A percentile compares a stretch with the other conserved stretches of the same genome.
phyloP scores from a whole-genome alignment of 2,329 filamentous ascomycete species.

The Pseudogymnoascus sp. region DNA sequence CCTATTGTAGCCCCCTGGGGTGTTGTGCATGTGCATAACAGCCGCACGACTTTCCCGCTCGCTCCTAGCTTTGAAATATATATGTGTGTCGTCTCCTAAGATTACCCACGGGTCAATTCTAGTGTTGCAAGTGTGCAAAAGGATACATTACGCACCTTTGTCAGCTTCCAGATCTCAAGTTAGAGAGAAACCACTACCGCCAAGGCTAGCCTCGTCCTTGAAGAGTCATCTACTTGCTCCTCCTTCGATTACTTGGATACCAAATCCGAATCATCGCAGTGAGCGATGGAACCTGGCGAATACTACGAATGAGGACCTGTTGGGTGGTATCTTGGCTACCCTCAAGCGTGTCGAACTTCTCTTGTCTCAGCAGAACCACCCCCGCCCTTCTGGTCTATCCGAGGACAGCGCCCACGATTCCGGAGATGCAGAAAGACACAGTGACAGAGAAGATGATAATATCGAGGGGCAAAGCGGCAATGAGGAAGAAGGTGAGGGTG shows the following conservation, averaged over 20 bases:
- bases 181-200: neutral
- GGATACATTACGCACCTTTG: neutral
- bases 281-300: neutral
- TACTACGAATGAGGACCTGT: neutral
- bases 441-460: neutral
- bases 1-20: neutral
- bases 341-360: neutral
- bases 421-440: too few relatives aligned
- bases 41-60: neutral
- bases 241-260: neutral
- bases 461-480: neutral
- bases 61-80: neutral
- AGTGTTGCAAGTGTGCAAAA: neutral
- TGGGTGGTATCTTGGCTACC: neutral
- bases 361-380: neutral
- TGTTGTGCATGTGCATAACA: neutral
- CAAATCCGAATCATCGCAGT: too few relatives aligned
- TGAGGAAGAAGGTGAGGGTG: neutral
- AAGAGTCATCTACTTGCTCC: too few relatives aligned
- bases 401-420: neutral
- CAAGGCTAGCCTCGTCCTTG: neutral
- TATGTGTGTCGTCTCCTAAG: neutral
- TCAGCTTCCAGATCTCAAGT: neutral
- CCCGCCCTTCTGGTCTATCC: neutral
- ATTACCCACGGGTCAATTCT: neutral